Evolutionary conservation across 768 basidiomycete genomes (phyloP).

Genomic region (Dentipellis fragilis): DNA sequence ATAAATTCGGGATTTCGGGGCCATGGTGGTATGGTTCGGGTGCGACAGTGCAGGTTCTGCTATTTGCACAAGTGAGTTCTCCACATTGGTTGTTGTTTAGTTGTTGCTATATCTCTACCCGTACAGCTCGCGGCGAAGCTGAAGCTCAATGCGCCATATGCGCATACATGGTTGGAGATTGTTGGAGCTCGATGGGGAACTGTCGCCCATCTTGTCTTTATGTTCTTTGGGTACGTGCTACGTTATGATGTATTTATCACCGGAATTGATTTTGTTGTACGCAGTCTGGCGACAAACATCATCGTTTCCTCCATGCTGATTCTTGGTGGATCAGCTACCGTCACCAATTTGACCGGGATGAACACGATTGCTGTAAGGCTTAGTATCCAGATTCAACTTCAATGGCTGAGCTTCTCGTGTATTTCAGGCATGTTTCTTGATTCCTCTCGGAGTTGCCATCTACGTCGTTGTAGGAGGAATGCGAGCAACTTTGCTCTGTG

Average conservation of each 20-base stretch:
- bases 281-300: slow-evolving; percentile 76
- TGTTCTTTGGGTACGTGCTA: slow-evolving; percentile 66
- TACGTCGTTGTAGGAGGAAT: slow-evolving; percentile 85
- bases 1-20: slow-evolving; percentile 77
- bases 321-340: slow-evolving; percentile 79
- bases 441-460: slow-evolving; percentile 78
- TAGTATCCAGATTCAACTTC: no score
- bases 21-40: slow-evolving; percentile 91
- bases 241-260: neutral
- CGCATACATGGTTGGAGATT: slow-evolving; percentile 86
- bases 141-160: slow-evolving; percentile 83
- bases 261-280: neutral
- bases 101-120: neutral
- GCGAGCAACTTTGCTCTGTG: slow-evolving; percentile 77
- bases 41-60: slow-evolving; percentile 79
- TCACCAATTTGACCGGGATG: slow-evolving; percentile 84
- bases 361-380: slow-evolving; percentile 63
- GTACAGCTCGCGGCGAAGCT: slow-evolving; percentile 77
- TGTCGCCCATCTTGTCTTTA: slow-evolving; percentile 71
- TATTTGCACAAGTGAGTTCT: slow-evolving; percentile 66
- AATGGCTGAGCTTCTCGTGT: neutral
- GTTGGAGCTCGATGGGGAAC: slow-evolving; percentile 74
- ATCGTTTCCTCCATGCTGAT: slow-evolving; percentile 85
- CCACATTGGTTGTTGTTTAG: neutral
- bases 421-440: slow-evolving; percentile 73